These are phyloP conservation scores for Ophioceras dolichostomum DNA, from an alignment of 2,329 filamentous ascomycete genomes.

Conservation along the genomic window DNA sequence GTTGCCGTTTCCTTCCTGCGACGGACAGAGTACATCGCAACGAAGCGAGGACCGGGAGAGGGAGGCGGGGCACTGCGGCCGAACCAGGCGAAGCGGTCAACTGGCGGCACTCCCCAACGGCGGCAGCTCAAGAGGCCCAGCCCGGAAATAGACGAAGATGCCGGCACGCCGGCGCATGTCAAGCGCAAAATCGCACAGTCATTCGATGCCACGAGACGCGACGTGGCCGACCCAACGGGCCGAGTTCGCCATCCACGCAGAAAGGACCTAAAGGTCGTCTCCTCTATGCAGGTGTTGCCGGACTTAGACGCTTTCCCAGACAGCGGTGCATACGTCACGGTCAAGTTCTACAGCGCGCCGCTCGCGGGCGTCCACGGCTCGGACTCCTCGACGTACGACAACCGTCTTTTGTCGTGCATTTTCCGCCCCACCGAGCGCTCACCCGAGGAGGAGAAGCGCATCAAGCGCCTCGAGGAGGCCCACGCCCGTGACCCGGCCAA, in stretches of 20 bases:
- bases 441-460: slow-evolving; percentile 39
- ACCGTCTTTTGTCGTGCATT: slow-evolving; percentile 47
- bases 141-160: slow-evolving; percentile 31
- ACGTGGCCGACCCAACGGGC: slow-evolving; percentile 43
- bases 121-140: slow-evolving; percentile 27
- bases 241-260: slow-evolving; percentile 44
- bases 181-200: slow-evolving; percentile 53
- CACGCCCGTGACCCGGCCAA: slow-evolving; percentile 44
- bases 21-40: slow-evolving; percentile 80
- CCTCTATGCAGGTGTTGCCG: slow-evolving; percentile 49
- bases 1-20: slow-evolving; percentile 85
- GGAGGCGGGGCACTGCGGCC: slow-evolving; percentile 20
- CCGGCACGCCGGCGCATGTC: slow-evolving; percentile 53
- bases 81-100: slow-evolving; percentile 11
- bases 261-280: slow-evolving; percentile 43
- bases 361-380: slow-evolving; percentile 19
- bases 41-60: slow-evolving; percentile 32
- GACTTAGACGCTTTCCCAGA: slow-evolving; percentile 60
- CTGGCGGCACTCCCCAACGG: slow-evolving; percentile 13
- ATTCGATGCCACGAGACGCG: slow-evolving; percentile 41
- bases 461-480: slow-evolving; percentile 35
- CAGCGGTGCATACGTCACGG: slow-evolving; percentile 54
- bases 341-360: slow-evolving; percentile 57
- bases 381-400: slow-evolving; percentile 39
- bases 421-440: slow-evolving; percentile 47